A percentile compares a stretch with the other conserved stretches of the same genome.
phyloP scores from a whole-genome alignment of 306 rosid genomes.

The Betula pendula region DNA sequence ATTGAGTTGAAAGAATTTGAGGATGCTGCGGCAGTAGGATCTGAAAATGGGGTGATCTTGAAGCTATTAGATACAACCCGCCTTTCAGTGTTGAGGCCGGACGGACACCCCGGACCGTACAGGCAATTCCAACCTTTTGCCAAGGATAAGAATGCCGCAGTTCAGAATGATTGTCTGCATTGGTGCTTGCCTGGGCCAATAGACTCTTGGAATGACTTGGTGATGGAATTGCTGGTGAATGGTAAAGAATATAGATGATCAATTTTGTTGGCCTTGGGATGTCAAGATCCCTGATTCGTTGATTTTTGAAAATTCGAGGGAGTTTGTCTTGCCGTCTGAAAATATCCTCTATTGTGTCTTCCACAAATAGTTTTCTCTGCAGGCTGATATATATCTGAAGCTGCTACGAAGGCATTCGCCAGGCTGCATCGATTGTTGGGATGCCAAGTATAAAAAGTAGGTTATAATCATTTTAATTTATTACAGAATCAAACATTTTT shows the following conservation, averaged over 20 bases:
- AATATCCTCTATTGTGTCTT: background rate
- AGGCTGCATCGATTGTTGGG: background rate
- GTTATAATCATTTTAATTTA: background rate
- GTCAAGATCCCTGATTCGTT: background rate
- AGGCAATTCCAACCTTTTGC: conserved; percentile 72
- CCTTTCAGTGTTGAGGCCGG: conserved; percentile 72
- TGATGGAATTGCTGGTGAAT: conserved; percentile 62
- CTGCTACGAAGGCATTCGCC: too few relatives aligned
- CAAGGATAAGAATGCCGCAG: conserved; percentile 39
- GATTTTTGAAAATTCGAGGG: background rate
- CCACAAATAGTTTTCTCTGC: background rate
- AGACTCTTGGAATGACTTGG: conserved; percentile 81
- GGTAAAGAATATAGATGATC: conserved; percentile 24
- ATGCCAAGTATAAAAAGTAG: background rate
- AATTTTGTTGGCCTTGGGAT: background rate
- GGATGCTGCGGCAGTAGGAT: conserved; percentile 29
- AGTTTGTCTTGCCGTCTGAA: background rate
- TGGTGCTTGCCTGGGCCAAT: conserved; percentile 94
- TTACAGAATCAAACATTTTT: background rate
- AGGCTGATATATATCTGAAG: background rate
- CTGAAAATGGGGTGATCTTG: conserved; percentile 28
- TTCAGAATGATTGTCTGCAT: conserved; percentile 58
- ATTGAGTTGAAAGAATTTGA: conserved; percentile 66
- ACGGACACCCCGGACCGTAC: conserved; percentile 89
- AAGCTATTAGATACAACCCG: conserved; percentile 65